Evolutionary conservation across 1,284 basidiomycete species (phyloP), one percentile per base, ranked within the genome.

Genomic region (Ceratobasidium sp.): DNA sequence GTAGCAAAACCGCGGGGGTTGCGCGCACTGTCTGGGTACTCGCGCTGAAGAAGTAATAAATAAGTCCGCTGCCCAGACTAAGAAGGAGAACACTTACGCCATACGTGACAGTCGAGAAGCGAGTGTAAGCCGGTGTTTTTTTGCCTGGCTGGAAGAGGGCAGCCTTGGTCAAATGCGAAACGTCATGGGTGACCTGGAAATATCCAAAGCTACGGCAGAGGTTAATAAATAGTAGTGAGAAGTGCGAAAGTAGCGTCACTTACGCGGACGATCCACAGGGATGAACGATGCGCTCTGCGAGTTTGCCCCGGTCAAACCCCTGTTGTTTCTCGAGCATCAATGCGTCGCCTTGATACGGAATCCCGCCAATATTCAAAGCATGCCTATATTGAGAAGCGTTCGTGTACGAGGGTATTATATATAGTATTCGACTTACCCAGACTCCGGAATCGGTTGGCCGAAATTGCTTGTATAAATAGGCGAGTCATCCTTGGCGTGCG

Each of bases 1-100:
- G 97, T 84, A 1, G 96, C 90, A 82, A 97, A 98, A 7, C 96
- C 96, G 84, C 95, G 93, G 65, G 95, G 95, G 83, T 98, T 96
- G 80, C 95, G 92, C 66, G 94, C 95, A 19, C 93, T 94, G 83
- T 98, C 96, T 40, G 94, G 89, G 46, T 95, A 95, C 37, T 96
- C 96, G 49, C 86, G 87, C 85, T 97, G 95, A 75, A 95, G 6
- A 44, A 22, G 8, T 40, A 17, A 22, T 62, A 15, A 51, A 13
- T 65, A 40, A 56, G 1, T 34, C 62, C 9, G 59, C 56, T 7
- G 13, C 3, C 32, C 7, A 22, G 5, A 8, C 22, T 25, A 25
- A n/a, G n/a, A 34, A 54, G 22, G n/a, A 3, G 8, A 19, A 54
- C 15, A 80, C 80, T 78, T 69, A 81, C 80, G 22, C 82, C 81